Conservation (phyloP, 2,329 filamentous ascomycete species). For the Sporothrix brunneoviolacea region DNA sequence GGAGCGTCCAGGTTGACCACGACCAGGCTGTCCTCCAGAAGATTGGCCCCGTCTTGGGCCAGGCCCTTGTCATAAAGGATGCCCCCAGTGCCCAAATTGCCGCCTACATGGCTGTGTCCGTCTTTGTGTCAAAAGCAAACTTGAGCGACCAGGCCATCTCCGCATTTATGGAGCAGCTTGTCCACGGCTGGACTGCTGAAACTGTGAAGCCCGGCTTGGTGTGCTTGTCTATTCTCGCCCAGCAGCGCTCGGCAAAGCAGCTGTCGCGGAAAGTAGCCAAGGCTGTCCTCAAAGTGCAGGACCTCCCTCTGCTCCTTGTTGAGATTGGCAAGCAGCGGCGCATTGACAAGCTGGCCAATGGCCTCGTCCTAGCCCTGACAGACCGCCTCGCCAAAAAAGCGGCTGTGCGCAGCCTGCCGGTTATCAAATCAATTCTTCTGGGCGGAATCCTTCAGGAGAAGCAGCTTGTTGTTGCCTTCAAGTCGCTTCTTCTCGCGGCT, state of each 20-base stretch:
- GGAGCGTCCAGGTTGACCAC: conserved; percentile 69
- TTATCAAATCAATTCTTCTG: conserved; percentile 56
- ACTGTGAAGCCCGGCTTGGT: conserved; percentile 68
- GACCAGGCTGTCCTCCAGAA: conserved; percentile 69
- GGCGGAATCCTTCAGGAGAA: conserved; percentile 55
- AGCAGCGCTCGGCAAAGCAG: conserved; percentile 65
- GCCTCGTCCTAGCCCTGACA: conserved; percentile 60
- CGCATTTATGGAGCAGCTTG: conserved; percentile 83
- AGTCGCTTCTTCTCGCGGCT: conserved; percentile 55
- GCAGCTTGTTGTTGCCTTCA: conserved; percentile 59
- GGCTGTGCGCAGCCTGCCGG: conserved; percentile 48
- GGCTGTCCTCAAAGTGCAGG: conserved; percentile 56
- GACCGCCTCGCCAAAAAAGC: conserved; percentile 56
- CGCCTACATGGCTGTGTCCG: conserved; percentile 83
- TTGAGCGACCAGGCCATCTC: conserved; percentile 76
- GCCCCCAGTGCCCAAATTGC: conserved; percentile 75
- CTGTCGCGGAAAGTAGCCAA: conserved; percentile 66
- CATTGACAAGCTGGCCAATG: conserved; percentile 65
- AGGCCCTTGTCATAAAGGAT: conserved; percentile 68
- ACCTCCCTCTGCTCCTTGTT: conserved; percentile 52
- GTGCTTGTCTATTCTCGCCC: conserved; percentile 73
- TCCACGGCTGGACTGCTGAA: conserved; percentile 66
- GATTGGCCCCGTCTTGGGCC: conserved; percentile 64
- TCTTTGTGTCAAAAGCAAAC: conserved; percentile 75
- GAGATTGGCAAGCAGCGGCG: conserved; percentile 59